These are phyloP conservation scores for Saccharomycopsis fermentans DNA, from an alignment of 805 yeast species.

Conservation along the genomic window DNA sequence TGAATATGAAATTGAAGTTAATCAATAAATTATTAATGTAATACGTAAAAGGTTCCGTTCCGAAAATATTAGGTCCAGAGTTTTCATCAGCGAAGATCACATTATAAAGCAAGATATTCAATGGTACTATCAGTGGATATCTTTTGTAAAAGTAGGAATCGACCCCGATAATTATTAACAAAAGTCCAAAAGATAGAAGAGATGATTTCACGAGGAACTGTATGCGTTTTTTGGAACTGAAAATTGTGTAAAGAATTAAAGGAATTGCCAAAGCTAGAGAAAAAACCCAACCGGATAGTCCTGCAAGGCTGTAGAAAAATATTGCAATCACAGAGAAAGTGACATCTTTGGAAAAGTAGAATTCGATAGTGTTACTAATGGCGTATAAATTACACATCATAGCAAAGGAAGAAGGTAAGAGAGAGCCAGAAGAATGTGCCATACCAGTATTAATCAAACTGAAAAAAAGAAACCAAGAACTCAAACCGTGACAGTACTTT, in stretches of 20 bases:
- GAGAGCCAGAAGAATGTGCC: slow-evolving; percentile 81
- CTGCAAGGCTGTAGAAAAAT: slow-evolving; percentile 49
- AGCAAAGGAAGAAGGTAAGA: slow-evolving; percentile 75
- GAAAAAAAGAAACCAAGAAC: slow-evolving; percentile 52
- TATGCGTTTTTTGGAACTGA: slow-evolving; percentile 17
- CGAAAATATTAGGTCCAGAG: slow-evolving; percentile 86
- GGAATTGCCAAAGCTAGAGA: slow-evolving; percentile 57
- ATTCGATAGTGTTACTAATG: slow-evolving; percentile 28
- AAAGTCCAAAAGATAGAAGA: slow-evolving; percentile 21
- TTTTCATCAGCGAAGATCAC: slow-evolving; percentile 53
- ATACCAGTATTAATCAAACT: slow-evolving; percentile 65
- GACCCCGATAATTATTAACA: slow-evolving; percentile 27
- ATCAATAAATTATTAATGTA: slow-evolving; percentile 59
- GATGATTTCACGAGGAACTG: slow-evolving; percentile 22
- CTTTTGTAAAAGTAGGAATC: slow-evolving; percentile 58
- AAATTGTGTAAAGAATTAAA: slow-evolving; percentile 33
- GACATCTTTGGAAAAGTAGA: slow-evolving; percentile 21
- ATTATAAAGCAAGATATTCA: slow-evolving; percentile 76
- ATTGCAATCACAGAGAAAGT: slow-evolving; percentile 20
- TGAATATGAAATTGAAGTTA: slow-evolving; percentile 55
- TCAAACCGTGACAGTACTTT: slow-evolving; percentile 18
- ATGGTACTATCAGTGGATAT: slow-evolving; percentile 52
- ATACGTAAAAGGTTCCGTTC: slow-evolving; percentile 69
- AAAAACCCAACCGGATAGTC: slow-evolving; percentile 89
- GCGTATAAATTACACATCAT: slow-evolving; percentile 43